These are phyloP conservation scores for Sherardia arvensis DNA, from an alignment of 257 asterid genomes.

Conservation along the genomic window DNA sequence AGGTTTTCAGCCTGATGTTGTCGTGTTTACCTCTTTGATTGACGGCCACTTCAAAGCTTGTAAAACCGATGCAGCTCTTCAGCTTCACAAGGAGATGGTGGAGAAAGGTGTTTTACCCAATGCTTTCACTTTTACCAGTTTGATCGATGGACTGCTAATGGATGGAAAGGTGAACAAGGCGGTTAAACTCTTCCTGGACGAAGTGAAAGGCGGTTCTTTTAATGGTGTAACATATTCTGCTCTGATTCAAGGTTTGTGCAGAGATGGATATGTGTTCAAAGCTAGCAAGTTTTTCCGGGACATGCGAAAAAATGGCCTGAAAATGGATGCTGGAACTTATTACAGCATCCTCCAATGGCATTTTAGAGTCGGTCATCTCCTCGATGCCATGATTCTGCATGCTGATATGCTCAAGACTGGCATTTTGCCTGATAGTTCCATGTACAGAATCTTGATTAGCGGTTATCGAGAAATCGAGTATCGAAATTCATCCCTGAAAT, in stretches of 20 bases:
- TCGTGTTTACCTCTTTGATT: constrained; percentile 53
- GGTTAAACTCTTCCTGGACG: constrained; percentile 34
- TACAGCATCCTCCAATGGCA: constrained; percentile 35
- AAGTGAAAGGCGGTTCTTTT: constrained; percentile 12
- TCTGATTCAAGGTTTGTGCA: constrained; percentile 45
- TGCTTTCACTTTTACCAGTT: constrained; percentile 37
- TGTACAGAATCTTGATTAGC: constrained; percentile 25
- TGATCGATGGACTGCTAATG: constrained; percentile 52
- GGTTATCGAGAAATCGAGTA: constrained; percentile 39
- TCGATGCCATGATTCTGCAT: constrained; percentile 54
- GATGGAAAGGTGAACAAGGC: constrained; percentile 60
- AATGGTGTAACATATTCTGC: constrained; percentile 37
- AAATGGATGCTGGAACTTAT: constrained; percentile 35
- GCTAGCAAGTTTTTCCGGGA: constrained; percentile 58
- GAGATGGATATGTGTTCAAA: constrained; percentile 40
- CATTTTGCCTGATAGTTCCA: constrained; percentile 22
- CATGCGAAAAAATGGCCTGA: constrained; percentile 39
- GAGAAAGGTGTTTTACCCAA: constrained; percentile 43
- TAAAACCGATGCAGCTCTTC: constrained; percentile 46
- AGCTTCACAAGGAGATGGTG: constrained; percentile 48
- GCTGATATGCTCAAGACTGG: constrained; percentile 72
- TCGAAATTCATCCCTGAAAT: constrained; percentile 37
- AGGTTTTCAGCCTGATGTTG: constrained; percentile 55
- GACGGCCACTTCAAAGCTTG: constrained; percentile 67
- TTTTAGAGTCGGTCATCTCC: constrained; percentile 27